Percentiles rank a stretch among this genome's conserved stretches.
phyloP scores from a whole-genome alignment of 495 filamentous ascomycete species.

The Cercophora scortea region DNA sequence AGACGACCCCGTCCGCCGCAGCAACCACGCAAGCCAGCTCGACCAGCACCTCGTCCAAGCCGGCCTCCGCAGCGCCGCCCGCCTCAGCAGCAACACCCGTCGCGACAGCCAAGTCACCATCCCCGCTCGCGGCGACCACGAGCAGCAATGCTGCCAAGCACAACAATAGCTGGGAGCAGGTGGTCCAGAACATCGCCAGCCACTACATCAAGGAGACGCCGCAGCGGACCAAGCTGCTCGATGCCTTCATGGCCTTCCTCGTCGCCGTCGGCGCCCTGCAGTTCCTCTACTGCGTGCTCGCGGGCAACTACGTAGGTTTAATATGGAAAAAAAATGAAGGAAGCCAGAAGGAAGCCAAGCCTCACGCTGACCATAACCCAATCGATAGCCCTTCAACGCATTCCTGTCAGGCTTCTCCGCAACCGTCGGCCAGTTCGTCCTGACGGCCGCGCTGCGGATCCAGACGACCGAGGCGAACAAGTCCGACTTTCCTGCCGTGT shows the following conservation, averaged over 20 bases:
- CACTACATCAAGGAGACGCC: slow-evolving; percentile 74
- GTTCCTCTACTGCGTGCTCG: slow-evolving; percentile 87
- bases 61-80: background rate
- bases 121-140: slow-evolving; percentile 15
- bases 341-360: background rate
- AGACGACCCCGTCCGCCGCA: background rate
- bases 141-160: slow-evolving; percentile 7
- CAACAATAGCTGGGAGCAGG: slow-evolving; percentile 23
- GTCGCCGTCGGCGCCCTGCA: slow-evolving; percentile 79
- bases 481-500: slow-evolving; percentile 57
- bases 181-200: slow-evolving; percentile 54
- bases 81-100: background rate
- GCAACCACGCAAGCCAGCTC: background rate
- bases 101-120: background rate
- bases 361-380: background rate
- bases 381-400: slow-evolving; percentile 85
- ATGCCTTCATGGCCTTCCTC: slow-evolving; percentile 87
- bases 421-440: slow-evolving; percentile 94
- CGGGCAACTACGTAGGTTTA: slow-evolving; percentile 79
- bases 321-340: background rate
- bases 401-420: slow-evolving; percentile 93
- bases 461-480: slow-evolving; percentile 79
- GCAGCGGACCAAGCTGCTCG: slow-evolving; percentile 85
- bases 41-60: background rate
- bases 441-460: slow-evolving; percentile 73